Evolutionary conservation across 345 rosid species (phyloP).

Genomic region (Arabis hirsuta): DNA sequence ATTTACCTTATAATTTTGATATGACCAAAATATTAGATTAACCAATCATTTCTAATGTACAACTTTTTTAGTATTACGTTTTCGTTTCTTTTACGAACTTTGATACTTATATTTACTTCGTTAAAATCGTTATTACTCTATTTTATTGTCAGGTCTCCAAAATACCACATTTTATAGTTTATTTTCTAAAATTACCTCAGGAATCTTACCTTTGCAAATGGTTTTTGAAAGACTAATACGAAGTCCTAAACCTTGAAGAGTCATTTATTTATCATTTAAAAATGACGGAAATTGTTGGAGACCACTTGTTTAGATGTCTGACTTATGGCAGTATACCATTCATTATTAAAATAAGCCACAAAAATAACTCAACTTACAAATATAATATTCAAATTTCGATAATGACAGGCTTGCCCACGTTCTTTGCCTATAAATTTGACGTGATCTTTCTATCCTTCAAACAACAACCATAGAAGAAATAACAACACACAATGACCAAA

Average conservation of each 20-base stretch:
- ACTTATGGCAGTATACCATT: conserved; percentile 27
- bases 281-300: conserved; percentile 1
- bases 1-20: background rate
- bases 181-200: background rate
- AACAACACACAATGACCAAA: conserved; percentile 36
- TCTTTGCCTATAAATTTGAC: conserved; percentile 35
- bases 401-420: conserved; percentile 41
- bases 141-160: background rate
- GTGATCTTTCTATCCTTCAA: background rate
- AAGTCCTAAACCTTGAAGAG: conserved; percentile 20
- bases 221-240: background rate
- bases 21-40: background rate
- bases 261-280: background rate
- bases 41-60: background rate
- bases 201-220: background rate
- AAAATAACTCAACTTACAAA: background rate
- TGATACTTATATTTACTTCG: background rate
- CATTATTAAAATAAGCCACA: background rate
- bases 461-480: conserved; percentile 17
- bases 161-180: background rate
- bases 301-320: conserved; percentile 27
- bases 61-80: background rate
- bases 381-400: conserved; percentile 22
- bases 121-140: background rate
- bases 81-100: background rate